phyloP scores from a whole-genome alignment of 2,329 filamentous ascomycete genomes.

The Verticillium nonalfalfae region DNA sequence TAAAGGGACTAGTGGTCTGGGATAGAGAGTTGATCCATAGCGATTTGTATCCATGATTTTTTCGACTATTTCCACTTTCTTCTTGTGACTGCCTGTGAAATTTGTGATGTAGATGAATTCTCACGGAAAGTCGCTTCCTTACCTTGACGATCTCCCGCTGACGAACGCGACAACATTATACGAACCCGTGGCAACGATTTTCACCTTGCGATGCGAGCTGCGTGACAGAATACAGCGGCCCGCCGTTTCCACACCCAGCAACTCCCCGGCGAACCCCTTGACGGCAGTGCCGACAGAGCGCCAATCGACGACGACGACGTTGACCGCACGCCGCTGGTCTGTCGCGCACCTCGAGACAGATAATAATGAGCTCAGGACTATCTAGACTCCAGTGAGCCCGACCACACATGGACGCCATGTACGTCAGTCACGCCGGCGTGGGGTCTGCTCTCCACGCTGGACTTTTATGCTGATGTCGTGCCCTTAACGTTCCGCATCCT shows the following conservation, averaged over 20 bases:
- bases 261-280: background rate
- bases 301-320: too few relatives aligned
- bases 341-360: background rate
- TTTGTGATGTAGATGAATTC: too few relatives aligned
- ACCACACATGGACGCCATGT: slow-evolving; percentile 10
- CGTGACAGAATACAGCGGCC: slow-evolving; percentile 9
- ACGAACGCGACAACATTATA: background rate
- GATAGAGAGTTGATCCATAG: too few relatives aligned
- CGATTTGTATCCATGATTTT: too few relatives aligned
- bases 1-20: background rate
- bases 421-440: slow-evolving; percentile 13
- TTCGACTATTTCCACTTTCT: too few relatives aligned
- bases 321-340: too few relatives aligned
- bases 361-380: background rate
- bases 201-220: slow-evolving; percentile 9
- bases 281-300: background rate
- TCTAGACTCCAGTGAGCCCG: background rate
- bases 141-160: too few relatives aligned
- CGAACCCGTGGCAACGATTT: slow-evolving; percentile 4
- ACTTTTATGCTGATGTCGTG: slow-evolving; percentile 6
- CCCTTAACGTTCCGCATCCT: slow-evolving; percentile 4
- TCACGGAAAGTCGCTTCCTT: too few relatives aligned
- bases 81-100: background rate
- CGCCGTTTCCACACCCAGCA: slow-evolving; percentile 5
- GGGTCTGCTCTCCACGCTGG: slow-evolving; percentile 8